These are phyloP conservation scores for Przewalskia tangutica DNA, from an alignment of 257 asterid genomes.

Conservation along the genomic window DNA sequence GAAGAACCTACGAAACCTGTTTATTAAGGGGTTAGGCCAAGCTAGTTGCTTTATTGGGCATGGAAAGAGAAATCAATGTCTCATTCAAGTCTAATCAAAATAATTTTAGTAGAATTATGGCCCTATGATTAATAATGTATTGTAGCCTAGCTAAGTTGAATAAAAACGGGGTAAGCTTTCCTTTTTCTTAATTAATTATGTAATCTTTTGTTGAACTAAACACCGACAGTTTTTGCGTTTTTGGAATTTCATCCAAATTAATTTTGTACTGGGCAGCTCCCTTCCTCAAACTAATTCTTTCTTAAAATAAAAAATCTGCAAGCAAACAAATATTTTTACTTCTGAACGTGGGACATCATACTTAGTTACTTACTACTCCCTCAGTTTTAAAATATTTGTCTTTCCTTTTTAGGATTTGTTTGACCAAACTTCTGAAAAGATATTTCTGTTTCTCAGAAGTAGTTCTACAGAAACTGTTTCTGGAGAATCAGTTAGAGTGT, in stretches of 20 bases:
- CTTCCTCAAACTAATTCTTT: neutral
- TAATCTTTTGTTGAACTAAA: neutral
- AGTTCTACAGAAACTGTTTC: too few species aligned
- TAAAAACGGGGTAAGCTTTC: neutral
- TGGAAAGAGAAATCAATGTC: neutral
- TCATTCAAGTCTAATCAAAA: neutral
- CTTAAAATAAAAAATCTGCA: neutral
- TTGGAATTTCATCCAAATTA: neutral
- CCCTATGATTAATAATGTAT: neutral
- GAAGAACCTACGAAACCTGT: neutral
- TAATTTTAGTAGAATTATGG: neutral
- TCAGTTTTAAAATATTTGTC: too few species aligned
- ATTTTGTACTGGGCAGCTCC: neutral
- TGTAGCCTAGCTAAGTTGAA: neutral
- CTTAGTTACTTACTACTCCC: too few species aligned
- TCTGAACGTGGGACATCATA: neutral
- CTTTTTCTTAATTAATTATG: neutral
- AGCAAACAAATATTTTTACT: neutral
- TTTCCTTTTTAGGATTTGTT: too few species aligned
- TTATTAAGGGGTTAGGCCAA: neutral
- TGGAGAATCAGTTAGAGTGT: too few species aligned
- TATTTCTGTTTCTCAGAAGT: too few species aligned
- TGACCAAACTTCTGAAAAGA: too few species aligned
- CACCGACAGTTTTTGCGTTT: neutral
- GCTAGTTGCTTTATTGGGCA: neutral